These are phyloP conservation scores for Ogataea ganodermae DNA, from an alignment of 805 yeast genomes.

Conservation along the genomic window DNA sequence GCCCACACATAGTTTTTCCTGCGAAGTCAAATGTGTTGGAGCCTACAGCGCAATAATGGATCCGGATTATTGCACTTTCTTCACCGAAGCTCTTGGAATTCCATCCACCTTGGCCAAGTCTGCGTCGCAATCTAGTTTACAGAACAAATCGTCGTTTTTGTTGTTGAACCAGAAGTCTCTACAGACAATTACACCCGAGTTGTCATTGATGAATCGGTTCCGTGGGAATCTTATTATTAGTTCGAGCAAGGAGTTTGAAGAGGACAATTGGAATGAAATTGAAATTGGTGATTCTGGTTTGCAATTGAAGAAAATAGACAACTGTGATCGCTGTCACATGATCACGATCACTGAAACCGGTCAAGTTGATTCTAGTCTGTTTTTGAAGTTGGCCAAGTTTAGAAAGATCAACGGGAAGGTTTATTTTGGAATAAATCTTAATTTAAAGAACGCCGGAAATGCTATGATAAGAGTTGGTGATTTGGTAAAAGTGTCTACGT, in stretches of 20 bases:
- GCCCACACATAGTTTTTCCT: not conserved
- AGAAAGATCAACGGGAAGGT: conserved; percentile 40
- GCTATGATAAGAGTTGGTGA: conserved; percentile 22
- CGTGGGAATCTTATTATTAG: conserved; percentile 42
- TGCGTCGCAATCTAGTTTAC: conserved; percentile 19
- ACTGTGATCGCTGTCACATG: conserved; percentile 48
- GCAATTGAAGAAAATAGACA: conserved; percentile 26
- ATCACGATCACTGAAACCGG: conserved; percentile 45
- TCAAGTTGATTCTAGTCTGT: conserved; percentile 34
- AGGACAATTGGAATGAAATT: conserved; percentile 39
- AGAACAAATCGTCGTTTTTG: conserved; percentile 43
- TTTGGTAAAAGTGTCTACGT: not conserved
- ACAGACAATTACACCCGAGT: conserved; percentile 13
- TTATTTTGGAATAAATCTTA: conserved; percentile 40
- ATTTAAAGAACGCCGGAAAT: conserved; percentile 21
- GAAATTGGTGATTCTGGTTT: conserved; percentile 16
- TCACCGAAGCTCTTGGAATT: conserved; percentile 31
- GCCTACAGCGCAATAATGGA: conserved; percentile 18
- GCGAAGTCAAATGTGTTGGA: conserved; percentile 9
- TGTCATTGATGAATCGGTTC: conserved; percentile 26
- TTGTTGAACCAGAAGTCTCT: conserved; percentile 37
- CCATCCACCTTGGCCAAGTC: conserved; percentile 39
- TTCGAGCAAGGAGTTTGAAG: conserved; percentile 35
- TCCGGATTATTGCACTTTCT: conserved; percentile 29
- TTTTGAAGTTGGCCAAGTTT: conserved; percentile 34